Conservation (phyloP, 78 protist genomes). For the Guillardia theta region DNA sequence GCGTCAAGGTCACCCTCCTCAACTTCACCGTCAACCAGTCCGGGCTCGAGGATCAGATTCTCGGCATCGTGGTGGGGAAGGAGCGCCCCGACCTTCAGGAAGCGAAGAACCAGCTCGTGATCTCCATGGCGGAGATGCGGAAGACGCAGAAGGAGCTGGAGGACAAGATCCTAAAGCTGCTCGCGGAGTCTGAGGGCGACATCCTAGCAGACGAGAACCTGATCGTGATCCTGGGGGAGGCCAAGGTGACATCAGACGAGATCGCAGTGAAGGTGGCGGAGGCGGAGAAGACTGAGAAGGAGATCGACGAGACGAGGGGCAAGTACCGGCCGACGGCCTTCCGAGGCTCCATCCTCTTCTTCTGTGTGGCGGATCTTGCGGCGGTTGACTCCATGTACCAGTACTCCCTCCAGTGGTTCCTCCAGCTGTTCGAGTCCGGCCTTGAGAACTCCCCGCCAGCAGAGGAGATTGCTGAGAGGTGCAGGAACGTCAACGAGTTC, state of each 20-base stretch:
- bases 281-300: slow-evolving; percentile 68
- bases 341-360: slow-evolving; percentile 67
- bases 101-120: slow-evolving; percentile 38
- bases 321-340: slow-evolving; percentile 69
- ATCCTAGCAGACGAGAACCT: slow-evolving; percentile 70
- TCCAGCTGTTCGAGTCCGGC: slow-evolving; percentile 51
- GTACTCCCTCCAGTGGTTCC: slow-evolving; percentile 71
- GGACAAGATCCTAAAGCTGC: slow-evolving; percentile 59
- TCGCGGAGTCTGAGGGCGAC: slow-evolving; percentile 63
- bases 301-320: slow-evolving; percentile 67
- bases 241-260: slow-evolving; percentile 67
- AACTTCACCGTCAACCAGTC: slow-evolving; percentile 78
- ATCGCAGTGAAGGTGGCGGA: slow-evolving; percentile 46
- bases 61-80: slow-evolving; percentile 63
- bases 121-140: slow-evolving; percentile 47
- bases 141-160: slow-evolving; percentile 46
- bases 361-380: slow-evolving; percentile 68
- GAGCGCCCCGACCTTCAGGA: slow-evolving; percentile 67
- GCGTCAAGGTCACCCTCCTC: slow-evolving; percentile 74
- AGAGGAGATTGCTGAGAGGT: slow-evolving; percentile 32
- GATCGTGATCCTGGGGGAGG: slow-evolving; percentile 67
- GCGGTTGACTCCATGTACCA: slow-evolving; percentile 79
- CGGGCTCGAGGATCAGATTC: slow-evolving; percentile 85
- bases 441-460: slow-evolving; percentile 5
- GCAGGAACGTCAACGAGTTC: background rate